phyloP scores from a whole-genome alignment of 2,329 filamentous ascomycete species.

The Fusarium mundagurra region DNA sequence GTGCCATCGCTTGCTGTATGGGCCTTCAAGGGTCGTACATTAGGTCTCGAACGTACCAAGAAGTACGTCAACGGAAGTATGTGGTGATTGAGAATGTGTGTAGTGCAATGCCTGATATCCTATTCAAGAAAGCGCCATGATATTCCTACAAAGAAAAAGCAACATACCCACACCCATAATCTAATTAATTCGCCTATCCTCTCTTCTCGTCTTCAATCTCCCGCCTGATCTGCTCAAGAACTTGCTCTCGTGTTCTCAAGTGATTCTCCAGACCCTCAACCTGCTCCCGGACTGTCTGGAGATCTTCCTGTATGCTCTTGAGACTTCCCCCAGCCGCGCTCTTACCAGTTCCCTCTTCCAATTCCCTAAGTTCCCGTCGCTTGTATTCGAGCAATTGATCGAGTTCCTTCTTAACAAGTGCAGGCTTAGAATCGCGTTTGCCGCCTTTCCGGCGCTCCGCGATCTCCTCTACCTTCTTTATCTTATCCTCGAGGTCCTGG shows the following conservation, averaged over 20 bases:
- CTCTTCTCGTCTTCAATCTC: conserved; percentile 90
- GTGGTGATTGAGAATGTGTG: conserved; percentile 43
- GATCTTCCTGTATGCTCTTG: conserved; percentile 83
- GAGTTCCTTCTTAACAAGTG: conserved; percentile 91
- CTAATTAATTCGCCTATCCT: conserved; percentile 51
- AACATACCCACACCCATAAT: conserved; percentile 20
- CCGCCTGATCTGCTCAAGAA: conserved; percentile 78
- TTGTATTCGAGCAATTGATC: conserved; percentile 97
- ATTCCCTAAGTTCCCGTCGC: conserved; percentile 77
- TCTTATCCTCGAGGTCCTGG: conserved; percentile 86
- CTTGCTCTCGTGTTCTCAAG: conserved; percentile 77
- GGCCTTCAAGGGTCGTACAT: conserved; percentile 61
- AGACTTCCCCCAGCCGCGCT: conserved; percentile 76
- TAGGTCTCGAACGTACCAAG: conserved; percentile 56
- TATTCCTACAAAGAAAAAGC: conserved; percentile 42
- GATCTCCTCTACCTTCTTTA: conserved; percentile 81
- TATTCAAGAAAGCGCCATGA: conserved; percentile 42
- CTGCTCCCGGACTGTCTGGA: conserved; percentile 92
- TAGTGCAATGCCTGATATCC: conserved; percentile 37
- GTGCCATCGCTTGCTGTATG: conserved; percentile 63
- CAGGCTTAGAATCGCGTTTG: conserved; percentile 82
- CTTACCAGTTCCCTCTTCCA: conserved; percentile 77
- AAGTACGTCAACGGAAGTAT: conserved; percentile 60
- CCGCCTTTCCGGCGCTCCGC: conserved; percentile 71
- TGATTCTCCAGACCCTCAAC: conserved; percentile 90